Conservation (phyloP, 352 stramenopile species). For the Pythium dissotocum region DNA sequence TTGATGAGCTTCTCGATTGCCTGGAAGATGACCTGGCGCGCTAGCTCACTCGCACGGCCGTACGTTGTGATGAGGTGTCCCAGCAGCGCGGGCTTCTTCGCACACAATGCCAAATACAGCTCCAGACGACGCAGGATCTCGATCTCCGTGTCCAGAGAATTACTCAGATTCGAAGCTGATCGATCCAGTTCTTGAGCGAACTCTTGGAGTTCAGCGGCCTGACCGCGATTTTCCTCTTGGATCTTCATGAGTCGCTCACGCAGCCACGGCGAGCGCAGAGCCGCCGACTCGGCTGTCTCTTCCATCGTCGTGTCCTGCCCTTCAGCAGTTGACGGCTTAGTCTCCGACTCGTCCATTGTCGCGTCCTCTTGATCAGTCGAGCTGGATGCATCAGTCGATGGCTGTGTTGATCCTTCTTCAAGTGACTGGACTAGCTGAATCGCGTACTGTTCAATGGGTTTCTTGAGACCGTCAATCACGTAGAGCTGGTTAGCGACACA, state of each 20-base stretch:
- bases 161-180: conserved; percentile 8
- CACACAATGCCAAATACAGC: conserved; percentile 69
- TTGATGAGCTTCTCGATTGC: conserved; percentile 88
- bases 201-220: conserved; percentile 34
- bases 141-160: conserved; percentile 42
- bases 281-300: neutral
- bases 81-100: conserved; percentile 71
- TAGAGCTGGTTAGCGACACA: conserved; percentile 85
- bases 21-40: conserved; percentile 68
- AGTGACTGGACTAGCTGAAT: conserved; percentile 61
- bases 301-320: neutral
- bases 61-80: conserved; percentile 63
- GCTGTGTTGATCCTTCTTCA: conserved; percentile 8
- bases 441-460: conserved; percentile 62
- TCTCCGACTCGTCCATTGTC: conserved; percentile 25
- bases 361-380: conserved; percentile 29
- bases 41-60: conserved; percentile 53
- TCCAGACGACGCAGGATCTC: conserved; percentile 74
- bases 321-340: neutral
- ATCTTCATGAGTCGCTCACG: conserved; percentile 19
- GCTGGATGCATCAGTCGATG: neutral
- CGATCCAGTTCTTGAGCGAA: conserved; percentile 41
- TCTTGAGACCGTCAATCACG: conserved; percentile 48
- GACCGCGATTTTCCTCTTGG: conserved; percentile 8
- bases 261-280: conserved; percentile 18